A percentile compares a stretch with the other conserved stretches of the same genome.
Conservation (phyloP, 495 filamentous ascomycete species). For the Delitschia confertaspora region DNA sequence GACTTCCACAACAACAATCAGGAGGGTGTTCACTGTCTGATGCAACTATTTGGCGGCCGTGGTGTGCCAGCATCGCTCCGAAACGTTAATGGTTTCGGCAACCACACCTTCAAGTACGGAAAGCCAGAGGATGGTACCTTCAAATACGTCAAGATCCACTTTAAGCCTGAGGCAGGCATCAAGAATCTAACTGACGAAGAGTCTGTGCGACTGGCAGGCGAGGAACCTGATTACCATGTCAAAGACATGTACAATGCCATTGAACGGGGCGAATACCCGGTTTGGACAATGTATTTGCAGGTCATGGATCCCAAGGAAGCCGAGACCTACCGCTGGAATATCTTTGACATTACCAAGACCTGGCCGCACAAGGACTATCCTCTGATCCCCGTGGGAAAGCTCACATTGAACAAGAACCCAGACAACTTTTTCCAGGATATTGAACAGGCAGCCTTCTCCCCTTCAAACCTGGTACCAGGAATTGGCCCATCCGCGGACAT, state of each 20-base stretch:
- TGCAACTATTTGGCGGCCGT: slow-evolving; percentile 24
- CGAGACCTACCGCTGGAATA: slow-evolving; percentile 28
- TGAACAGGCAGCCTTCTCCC: slow-evolving; percentile 45
- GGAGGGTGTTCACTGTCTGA: slow-evolving; percentile 20
- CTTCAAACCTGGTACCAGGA: slow-evolving; percentile 44
- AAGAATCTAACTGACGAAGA: slow-evolving; percentile 6
- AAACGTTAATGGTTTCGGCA: slow-evolving; percentile 19
- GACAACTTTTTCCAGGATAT: slow-evolving; percentile 44
- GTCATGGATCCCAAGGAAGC: slow-evolving; percentile 37
- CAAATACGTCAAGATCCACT: slow-evolving; percentile 24
- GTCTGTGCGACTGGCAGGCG: slow-evolving; percentile 16
- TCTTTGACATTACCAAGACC: slow-evolving; percentile 42
- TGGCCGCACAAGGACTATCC: slow-evolving; percentile 40
- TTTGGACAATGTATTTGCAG: slow-evolving; percentile 43
- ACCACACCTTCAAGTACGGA: slow-evolving; percentile 22
- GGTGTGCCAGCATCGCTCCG: slow-evolving; percentile 19
- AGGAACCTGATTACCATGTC: slow-evolving; percentile 36
- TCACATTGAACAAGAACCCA: slow-evolving; percentile 38
- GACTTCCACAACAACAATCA: slow-evolving; percentile 23
- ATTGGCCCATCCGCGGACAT: slow-evolving; percentile 39
- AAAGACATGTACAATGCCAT: slow-evolving; percentile 38
- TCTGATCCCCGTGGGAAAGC: slow-evolving; percentile 36
- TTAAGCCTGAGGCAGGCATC: slow-evolving; percentile 20
- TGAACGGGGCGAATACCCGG: slow-evolving; percentile 33
- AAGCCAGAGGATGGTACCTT: slow-evolving; percentile 19